phyloP scores from a whole-genome alignment of 1,284 basidiomycete genomes.

The Pseudozyma hubeiensis region DNA sequence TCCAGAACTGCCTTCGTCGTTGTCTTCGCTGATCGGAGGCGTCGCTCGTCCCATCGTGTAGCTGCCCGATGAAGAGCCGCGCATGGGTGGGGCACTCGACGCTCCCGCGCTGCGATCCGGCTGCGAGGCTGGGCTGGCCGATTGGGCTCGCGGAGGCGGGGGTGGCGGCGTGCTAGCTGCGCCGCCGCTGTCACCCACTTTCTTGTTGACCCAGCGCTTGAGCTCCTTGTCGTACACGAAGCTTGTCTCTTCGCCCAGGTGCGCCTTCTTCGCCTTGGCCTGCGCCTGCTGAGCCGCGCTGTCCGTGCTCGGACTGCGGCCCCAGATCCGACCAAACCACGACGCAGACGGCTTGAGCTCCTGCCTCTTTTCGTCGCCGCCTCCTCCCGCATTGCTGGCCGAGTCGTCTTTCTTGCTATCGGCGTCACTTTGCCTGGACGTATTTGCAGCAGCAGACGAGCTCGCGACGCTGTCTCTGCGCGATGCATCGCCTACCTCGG shows the following conservation, averaged over 20 bases:
- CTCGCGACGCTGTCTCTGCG: conserved; percentile 23
- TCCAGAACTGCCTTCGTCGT: conserved; percentile 38
- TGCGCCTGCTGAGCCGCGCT: conserved; percentile 68
- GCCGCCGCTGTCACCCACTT: conserved; percentile 71
- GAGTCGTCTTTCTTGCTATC: conserved; percentile 19
- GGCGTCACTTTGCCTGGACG: conserved; percentile 18
- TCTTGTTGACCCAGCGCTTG: conserved; percentile 96
- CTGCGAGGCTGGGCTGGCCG: conserved; percentile 59
- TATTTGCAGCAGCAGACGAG: conserved; percentile 15
- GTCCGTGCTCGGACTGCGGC: conserved; percentile 58
- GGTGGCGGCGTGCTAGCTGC: conserved; percentile 57
- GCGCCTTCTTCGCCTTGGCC: conserved; percentile 74
- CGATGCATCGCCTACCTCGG: conserved; percentile 21
- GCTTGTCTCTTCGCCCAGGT: conserved; percentile 88
- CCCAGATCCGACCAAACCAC: conserved; percentile 80
- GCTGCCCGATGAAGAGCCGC: conserved; percentile 24
- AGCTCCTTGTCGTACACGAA: conserved; percentile 95
- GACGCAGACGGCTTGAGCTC: conserved; percentile 61
- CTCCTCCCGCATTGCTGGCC: conserved; percentile 13
- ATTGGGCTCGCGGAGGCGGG: conserved; percentile 53
- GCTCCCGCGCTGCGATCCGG: conserved; percentile 36
- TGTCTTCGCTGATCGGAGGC: conserved; percentile 47
- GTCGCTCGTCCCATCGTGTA: conserved; percentile 34
- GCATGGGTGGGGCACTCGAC: conserved; percentile 38
- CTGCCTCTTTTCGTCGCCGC: conserved; percentile 27